Percentiles rank a stretch among this genome's conserved stretches.
These are phyloP conservation scores for Vitis vinifera DNA, from an alignment of 164 flowering plant species.

Conservation along the genomic window DNA sequence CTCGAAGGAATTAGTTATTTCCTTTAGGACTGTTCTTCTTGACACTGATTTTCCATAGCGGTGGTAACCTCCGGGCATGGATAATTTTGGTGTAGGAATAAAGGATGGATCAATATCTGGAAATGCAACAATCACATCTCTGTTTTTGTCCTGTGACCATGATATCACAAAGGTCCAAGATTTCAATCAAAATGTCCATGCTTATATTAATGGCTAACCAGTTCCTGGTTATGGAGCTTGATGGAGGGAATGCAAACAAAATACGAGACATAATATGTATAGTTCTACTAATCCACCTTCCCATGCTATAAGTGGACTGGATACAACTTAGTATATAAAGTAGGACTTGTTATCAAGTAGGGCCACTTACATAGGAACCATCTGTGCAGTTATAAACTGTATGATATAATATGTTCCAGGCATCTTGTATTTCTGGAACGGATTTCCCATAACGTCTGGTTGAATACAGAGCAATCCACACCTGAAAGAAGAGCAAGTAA, in stretches of 20 bases:
- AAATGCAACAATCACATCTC: constrained; percentile 77
- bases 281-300: too few species aligned
- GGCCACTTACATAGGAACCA: constrained; percentile 61
- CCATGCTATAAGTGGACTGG: too few species aligned
- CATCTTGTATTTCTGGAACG: constrained; percentile 49
- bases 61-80: constrained; percentile 9
- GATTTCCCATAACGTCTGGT: constrained; percentile 56
- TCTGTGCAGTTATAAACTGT: constrained; percentile 79
- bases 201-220: too few species aligned
- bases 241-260: too few species aligned
- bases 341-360: not conserved
- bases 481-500: constrained; percentile 25
- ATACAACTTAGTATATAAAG: too few species aligned
- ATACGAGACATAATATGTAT: too few species aligned
- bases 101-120: constrained; percentile 68
- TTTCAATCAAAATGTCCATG: not conserved
- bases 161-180: not conserved
- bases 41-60: constrained; percentile 14
- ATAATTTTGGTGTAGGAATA: constrained; percentile 25
- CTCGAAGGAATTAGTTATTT: constrained; percentile 39
- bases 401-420: constrained; percentile 65
- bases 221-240: too few species aligned
- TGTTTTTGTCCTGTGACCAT: constrained; percentile 66
- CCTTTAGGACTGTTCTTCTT: constrained; percentile 25
- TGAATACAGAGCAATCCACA: constrained; percentile 57